phyloP scores from a whole-genome alignment of 441 rosid genomes.

The Gossypium lobatum region DNA sequence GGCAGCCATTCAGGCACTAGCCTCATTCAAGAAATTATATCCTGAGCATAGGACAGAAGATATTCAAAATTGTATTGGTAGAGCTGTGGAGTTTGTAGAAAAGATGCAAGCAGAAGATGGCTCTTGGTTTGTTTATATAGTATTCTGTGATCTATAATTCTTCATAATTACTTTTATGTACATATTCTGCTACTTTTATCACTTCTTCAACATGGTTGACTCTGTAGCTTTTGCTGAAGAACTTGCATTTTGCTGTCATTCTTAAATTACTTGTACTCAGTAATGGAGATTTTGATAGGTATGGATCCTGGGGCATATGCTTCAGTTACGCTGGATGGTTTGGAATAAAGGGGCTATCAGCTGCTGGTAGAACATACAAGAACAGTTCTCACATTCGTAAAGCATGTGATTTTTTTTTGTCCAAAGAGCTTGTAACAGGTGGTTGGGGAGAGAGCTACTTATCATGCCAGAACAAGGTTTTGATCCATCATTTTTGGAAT shows the following conservation, averaged over 20 bases:
- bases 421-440: conserved; percentile 20
- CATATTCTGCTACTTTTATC: neutral
- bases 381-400: conserved; percentile 18
- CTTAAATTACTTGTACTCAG: neutral
- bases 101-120: conserved; percentile 9
- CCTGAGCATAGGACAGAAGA: conserved; percentile 12
- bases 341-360: conserved; percentile 21
- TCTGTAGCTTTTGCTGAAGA: neutral
- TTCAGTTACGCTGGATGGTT: conserved; percentile 28
- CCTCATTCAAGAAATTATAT: conserved; percentile 13
- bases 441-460: conserved; percentile 34
- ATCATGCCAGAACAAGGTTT: conserved; percentile 23
- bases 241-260: neutral
- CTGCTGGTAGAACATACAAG: conserved; percentile 23
- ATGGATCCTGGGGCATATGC: conserved; percentile 30
- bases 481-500: neutral
- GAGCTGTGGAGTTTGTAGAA: conserved; percentile 7
- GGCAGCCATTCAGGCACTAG: conserved; percentile 11
- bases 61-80: conserved; percentile 3
- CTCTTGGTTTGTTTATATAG: conserved; percentile 11
- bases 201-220: neutral
- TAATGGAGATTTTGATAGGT: conserved; percentile 12
- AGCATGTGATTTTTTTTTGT: conserved; percentile 25
- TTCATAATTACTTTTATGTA: neutral
- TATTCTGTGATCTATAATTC: neutral